phyloP scores from a whole-genome alignment of 345 rosid species.

The Citrus glauca region DNA sequence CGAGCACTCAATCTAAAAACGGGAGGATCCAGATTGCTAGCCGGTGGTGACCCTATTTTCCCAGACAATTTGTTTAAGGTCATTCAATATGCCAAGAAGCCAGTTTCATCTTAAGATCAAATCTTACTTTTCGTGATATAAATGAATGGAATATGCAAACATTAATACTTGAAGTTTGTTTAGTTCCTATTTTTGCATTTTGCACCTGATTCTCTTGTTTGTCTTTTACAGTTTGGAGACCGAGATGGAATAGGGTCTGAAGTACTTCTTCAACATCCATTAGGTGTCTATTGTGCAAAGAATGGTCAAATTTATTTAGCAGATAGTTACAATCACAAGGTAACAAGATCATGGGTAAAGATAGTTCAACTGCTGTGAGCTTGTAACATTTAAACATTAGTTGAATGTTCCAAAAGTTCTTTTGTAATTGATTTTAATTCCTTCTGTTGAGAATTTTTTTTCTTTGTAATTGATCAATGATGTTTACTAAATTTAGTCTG shows the following conservation, averaged over 20 bases:
- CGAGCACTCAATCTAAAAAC: slow-evolving; percentile 80
- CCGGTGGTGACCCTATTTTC: slow-evolving; percentile 82
- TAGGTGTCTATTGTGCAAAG: slow-evolving; percentile 72
- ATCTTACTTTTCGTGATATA: not conserved
- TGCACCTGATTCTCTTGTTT: not conserved
- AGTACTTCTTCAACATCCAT: slow-evolving; percentile 90
- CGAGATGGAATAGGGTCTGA: slow-evolving; percentile 85
- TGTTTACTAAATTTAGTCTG: not conserved
- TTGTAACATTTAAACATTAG: not conserved
- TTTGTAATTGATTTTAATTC: not conserved
- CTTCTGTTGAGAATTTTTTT: not conserved
- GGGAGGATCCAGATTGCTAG: slow-evolving; percentile 82
- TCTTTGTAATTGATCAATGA: not conserved
- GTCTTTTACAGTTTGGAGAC: slow-evolving; percentile 75
- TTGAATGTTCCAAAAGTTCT: not conserved
- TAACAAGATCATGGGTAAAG: slow-evolving; percentile 4
- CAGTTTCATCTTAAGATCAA: slow-evolving; percentile 1
- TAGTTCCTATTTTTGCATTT: not conserved
- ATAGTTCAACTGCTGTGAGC: not conserved
- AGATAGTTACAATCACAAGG: slow-evolving; percentile 98
- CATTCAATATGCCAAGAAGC: slow-evolving; percentile 3
- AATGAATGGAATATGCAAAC: not conserved
- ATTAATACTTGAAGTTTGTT: not conserved
- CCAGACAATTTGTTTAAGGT: slow-evolving; percentile 89
- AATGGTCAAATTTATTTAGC: slow-evolving; percentile 76